Percentiles rank a stretch among this genome's conserved stretches.
These are phyloP conservation scores for Silene noctiflora DNA, from an alignment of 179 eudicot species.

Conservation along the genomic window DNA sequence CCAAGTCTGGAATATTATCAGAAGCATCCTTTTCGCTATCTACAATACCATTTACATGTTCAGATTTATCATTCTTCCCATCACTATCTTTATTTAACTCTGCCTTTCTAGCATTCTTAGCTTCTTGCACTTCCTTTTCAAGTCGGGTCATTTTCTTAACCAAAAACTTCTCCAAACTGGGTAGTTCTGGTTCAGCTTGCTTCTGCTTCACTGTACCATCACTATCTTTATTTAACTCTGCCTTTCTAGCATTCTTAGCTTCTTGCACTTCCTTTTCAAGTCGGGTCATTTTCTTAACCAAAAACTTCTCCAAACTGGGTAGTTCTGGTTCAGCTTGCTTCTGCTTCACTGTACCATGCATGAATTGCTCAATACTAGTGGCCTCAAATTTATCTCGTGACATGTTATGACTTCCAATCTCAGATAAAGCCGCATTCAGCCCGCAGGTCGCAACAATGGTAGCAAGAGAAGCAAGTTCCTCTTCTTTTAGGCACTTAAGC, in stretches of 20 bases:
- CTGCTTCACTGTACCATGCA: slow-evolving; percentile 28
- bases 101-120: slow-evolving; percentile 51
- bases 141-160: slow-evolving; percentile 74
- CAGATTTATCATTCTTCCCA: slow-evolving; percentile 19
- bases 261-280: slow-evolving; percentile 84
- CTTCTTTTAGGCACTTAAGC: slow-evolving; percentile 73
- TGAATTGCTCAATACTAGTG: slow-evolving; percentile 25
- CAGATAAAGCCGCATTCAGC: slow-evolving; percentile 73
- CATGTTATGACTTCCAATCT: slow-evolving; percentile 32
- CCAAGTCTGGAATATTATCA: slow-evolving; percentile 36
- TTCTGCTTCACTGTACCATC: slow-evolving; percentile 34
- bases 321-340: slow-evolving; percentile 47
- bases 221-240: slow-evolving; percentile 28
- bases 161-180: slow-evolving; percentile 78
- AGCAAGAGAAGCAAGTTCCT: slow-evolving; percentile 88
- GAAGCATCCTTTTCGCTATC: slow-evolving; percentile 25
- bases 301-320: slow-evolving; percentile 80
- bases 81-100: slow-evolving; percentile 29
- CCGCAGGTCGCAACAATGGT: slow-evolving; percentile 95
- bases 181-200: slow-evolving; percentile 51
- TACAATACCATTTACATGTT: not conserved
- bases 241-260: slow-evolving; percentile 57
- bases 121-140: slow-evolving; percentile 79
- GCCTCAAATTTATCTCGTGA: slow-evolving; percentile 25
- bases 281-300: slow-evolving; percentile 66